Evolutionary conservation across 345 rosid species (phyloP), one percentile per base, ranked within the genome.

Genomic region (Eucalyptus tenuipes): DNA sequence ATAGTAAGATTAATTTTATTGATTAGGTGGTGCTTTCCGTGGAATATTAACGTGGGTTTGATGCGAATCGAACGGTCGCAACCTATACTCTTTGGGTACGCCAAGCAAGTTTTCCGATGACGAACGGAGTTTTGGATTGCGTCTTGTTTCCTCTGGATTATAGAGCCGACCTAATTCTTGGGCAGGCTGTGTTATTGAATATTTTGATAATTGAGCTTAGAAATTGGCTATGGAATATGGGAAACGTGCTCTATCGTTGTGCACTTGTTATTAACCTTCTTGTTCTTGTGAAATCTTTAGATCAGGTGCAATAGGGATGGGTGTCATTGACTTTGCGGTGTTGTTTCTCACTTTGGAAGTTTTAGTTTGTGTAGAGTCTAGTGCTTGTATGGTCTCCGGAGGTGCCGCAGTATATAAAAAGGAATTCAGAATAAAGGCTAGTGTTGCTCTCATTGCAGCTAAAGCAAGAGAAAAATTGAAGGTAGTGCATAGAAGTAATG

Each of bases 191-290:
- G 15, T 75, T 37, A 37, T 71, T 75, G 82, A 10, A 18, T 75
- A 20, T 75, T 68, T 68, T 68, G 44, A 33, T 33, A 33, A 3
- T 33, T 68, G 80, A 33, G 80, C 10, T 8, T 68, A 18, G 44
- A 24, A 31, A 68, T 68, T 17, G 17, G 44, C 80, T 8, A 31
- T 33, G 42, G 79, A 31, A 13, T 68, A 31, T 68, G 42, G 79
- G 79, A 1, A 68, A 68, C 0, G 18, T 0, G 5, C 79, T 15
- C 79, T n/a, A 1, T 68, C 24, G 0, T 37, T 16, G 42, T 33
- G 80, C 44, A 68, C 44, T 33, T 33, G 42, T 68, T 33, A 68
- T 68, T 33, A 17, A 33, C 42, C 80, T 68, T 68, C 44, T 68
- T 6, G 42, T 33, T 0, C 80, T 68, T 68, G 80, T 68, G 25